Percentiles rank a stretch among this genome's conserved stretches.
Conservation (phyloP, 108 stramenopile genomes). For the Nannochloropsis gaditana region DNA sequence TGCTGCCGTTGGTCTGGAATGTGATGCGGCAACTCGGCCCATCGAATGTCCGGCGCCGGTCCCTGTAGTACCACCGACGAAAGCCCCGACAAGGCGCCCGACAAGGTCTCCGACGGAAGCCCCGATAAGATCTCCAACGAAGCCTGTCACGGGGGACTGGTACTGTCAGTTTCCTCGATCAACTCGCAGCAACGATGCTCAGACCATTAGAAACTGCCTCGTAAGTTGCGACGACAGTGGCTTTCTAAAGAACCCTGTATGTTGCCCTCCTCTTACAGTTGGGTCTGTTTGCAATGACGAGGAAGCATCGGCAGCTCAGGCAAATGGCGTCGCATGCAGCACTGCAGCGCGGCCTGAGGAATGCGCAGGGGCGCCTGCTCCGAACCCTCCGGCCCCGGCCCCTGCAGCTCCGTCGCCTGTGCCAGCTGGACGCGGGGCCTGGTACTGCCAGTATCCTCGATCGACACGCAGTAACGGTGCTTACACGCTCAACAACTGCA, state of each 20-base stretch:
- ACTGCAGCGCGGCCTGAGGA: neutral
- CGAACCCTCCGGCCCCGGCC: neutral
- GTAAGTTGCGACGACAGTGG: neutral
- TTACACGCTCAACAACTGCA: neutral
- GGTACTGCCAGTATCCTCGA: slow-evolving; percentile 17
- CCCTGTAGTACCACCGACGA: neutral
- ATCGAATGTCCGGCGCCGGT: neutral
- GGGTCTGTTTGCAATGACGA: neutral
- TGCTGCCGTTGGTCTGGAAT: neutral
- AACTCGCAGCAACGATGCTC: neutral
- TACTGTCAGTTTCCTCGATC: slow-evolving; percentile 14
- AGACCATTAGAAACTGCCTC: neutral
- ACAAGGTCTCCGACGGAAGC: neutral
- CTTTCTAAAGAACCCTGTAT: neutral
- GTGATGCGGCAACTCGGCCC: neutral
- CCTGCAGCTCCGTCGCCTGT: neutral
- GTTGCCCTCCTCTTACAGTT: neutral
- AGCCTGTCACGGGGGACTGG: neutral
- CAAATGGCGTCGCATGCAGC: neutral
- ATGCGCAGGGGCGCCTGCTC: neutral
- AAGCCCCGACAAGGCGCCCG: neutral
- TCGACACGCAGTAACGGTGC: neutral
- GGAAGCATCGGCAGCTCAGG: neutral
- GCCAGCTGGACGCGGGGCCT: neutral
- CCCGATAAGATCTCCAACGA: neutral